Base-by-base conservation (phyloP, 441 rosid genomes). In the Pelargonium citronellum region DNA sequence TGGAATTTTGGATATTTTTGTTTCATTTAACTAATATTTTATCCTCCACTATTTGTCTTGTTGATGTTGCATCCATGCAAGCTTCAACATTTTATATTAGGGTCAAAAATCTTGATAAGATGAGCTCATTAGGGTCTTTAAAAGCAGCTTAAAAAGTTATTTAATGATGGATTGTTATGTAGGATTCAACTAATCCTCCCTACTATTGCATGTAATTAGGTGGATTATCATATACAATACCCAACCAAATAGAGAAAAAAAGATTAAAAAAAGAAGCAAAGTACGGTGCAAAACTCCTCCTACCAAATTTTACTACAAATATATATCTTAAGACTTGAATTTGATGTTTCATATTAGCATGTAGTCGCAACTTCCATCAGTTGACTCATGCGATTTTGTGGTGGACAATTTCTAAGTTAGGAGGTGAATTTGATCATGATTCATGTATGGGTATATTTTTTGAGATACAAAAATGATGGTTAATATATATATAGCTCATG, bases 161-260 rank as follows among this genome's bases (percentile, higher is more conserved):
- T 57, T 47, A 47, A 53, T 69, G 41, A 12, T 77, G 86, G 64
- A 69, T 67, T 79, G 27, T 72, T 63, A 72, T 39, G 81, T 71
- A 78, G 80, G 82, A 85, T 74, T 78, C 85, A 81, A 80, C 81
- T 57, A 46, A 70, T n/a, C n/a, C 55, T 47, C 30, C 64, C 65
- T 19, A 34, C 67, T 47, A 1, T 66, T 43, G 72, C 53, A 1
- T 2, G 0, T 47, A n/a, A 51, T 24, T 68, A 72, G 80, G 75
- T 81, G 74, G 80, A 75, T 74, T 22, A 22, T 22, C 24, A 22
- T 22, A 22, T 0, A 22, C 24, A 22, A 22, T 22, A 0, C 24
- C 41, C 72, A 61, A 74, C 53, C 55, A 37, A 7, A 22, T 65
- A 37, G 55, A 51, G 8, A 1, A 34, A 8, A 15, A 43, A 16